Evolutionary conservation across 2,329 filamentous ascomycete genomes (phyloP).

Genomic region (Scedosporium dehoogii): DNA sequence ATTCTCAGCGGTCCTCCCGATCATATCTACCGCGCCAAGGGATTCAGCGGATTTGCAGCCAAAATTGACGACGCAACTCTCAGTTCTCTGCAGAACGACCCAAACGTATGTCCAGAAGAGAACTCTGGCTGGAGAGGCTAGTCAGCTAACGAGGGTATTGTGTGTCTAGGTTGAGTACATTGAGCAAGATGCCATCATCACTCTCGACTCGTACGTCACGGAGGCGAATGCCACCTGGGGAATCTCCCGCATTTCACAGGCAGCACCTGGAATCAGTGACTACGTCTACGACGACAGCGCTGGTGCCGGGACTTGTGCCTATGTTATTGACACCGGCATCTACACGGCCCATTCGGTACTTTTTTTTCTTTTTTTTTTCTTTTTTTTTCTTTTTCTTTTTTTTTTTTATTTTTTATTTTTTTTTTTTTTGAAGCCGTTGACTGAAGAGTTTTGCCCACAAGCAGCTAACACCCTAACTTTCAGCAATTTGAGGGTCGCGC

Average conservation of each 20-base stretch:
- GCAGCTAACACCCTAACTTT: neutral
- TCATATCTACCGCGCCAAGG: conserved; percentile 13
- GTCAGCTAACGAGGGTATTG: neutral
- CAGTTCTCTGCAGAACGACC: conserved; percentile 25
- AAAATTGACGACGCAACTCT: conserved; percentile 30
- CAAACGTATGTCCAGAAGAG: conserved; percentile 24
- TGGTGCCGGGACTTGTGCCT: conserved; percentile 25
- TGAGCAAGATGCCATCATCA: conserved; percentile 19
- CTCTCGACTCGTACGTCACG: conserved; percentile 11
- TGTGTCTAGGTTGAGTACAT: conserved; percentile 13
- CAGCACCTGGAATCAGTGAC: conserved; percentile 10
- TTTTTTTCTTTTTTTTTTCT: too few species aligned
- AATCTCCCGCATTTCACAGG: conserved; percentile 13
- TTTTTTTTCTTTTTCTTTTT: too few species aligned
- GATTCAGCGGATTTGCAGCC: conserved; percentile 28
- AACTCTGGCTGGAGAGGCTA: neutral
- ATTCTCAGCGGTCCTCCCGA: conserved; percentile 17
- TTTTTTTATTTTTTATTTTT: too few species aligned
- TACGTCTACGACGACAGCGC: conserved; percentile 24
- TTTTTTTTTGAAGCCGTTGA: too few species aligned
- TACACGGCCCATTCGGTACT: conserved; percentile 12
- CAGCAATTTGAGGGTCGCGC: conserved; percentile 24
- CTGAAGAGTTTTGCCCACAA: neutral
- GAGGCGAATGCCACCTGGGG: conserved; percentile 20
- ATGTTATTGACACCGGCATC: conserved; percentile 32